Conservation (phyloP, 2,329 filamentous ascomycete genomes). For the Macroventuria anomochaeta region DNA sequence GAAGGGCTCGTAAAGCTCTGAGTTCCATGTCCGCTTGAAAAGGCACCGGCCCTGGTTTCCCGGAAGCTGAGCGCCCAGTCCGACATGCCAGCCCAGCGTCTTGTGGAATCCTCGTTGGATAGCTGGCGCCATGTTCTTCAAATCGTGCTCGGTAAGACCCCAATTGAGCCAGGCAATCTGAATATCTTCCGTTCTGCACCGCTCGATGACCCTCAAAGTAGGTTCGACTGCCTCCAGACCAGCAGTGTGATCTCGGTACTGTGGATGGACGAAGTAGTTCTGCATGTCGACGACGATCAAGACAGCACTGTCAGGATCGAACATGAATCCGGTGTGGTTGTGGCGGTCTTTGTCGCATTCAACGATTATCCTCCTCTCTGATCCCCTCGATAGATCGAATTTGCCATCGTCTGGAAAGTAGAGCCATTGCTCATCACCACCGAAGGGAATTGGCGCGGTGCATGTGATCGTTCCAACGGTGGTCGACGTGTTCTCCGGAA, state of each 20-base stretch:
- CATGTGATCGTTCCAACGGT: conserved; percentile 42
- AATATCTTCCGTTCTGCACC: conserved; percentile 50
- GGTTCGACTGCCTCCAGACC: conserved; percentile 45
- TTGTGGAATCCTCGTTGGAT: conserved; percentile 53
- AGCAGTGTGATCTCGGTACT: conserved; percentile 39
- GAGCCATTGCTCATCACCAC: conserved; percentile 51
- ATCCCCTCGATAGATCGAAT: conserved; percentile 52
- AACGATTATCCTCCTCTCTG: conserved; percentile 46
- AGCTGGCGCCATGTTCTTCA: conserved; percentile 50
- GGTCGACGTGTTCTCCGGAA: conserved; percentile 16
- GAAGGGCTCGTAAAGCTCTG: conserved; percentile 51
- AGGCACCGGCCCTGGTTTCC: conserved; percentile 49
- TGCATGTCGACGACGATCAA: conserved; percentile 54
- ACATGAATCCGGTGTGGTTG: conserved; percentile 51
- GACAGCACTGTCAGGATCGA: conserved; percentile 50
- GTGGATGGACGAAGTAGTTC: conserved; percentile 51
- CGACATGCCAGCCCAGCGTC: conserved; percentile 51
- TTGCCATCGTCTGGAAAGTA: conserved; percentile 50
- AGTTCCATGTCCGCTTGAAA: conserved; percentile 53
- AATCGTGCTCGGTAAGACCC: conserved; percentile 49
- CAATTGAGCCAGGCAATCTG: conserved; percentile 53
- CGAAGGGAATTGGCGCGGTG: conserved; percentile 51
- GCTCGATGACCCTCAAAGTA: conserved; percentile 48
- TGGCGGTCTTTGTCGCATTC: conserved; percentile 51
- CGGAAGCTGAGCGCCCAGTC: conserved; percentile 49